Evolutionary conservation across 2,329 filamentous ascomycete genomes (phyloP).

Genomic region (Colletotrichum plurivorum): DNA sequence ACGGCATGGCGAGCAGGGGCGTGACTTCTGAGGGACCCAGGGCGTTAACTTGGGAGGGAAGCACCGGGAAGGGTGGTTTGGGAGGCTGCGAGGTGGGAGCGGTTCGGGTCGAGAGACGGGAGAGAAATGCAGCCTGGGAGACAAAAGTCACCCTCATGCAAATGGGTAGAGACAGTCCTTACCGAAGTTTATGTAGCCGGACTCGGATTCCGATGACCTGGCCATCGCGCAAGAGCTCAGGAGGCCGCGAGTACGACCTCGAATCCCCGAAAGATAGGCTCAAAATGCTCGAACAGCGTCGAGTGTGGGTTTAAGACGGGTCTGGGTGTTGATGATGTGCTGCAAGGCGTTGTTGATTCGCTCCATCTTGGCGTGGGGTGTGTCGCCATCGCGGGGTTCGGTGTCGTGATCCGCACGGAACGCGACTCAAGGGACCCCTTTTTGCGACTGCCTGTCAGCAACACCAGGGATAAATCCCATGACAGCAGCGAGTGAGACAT

Average conservation of each 20-base stretch:
- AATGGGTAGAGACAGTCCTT: not conserved
- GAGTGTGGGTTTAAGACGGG: conserved; percentile 15
- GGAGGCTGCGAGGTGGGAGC: not conserved
- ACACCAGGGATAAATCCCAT: not conserved
- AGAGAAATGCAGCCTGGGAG: not conserved
- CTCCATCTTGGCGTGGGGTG: conserved; percentile 34
- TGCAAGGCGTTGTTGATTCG: conserved; percentile 35
- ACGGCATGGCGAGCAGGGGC: conserved; percentile 35
- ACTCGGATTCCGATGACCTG: conserved; percentile 26
- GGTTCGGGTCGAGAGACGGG: too few relatives aligned
- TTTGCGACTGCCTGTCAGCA: not conserved
- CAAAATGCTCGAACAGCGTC: conserved; percentile 3
- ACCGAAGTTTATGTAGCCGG: conserved; percentile 34
- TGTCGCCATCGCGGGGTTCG: conserved; percentile 40
- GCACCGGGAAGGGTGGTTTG: not conserved
- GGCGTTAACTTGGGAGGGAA: conserved; percentile 4
- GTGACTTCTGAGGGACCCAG: conserved; percentile 32
- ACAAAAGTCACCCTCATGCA: not conserved
- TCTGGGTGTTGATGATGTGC: conserved; percentile 31
- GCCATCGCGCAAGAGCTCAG: conserved; percentile 31
- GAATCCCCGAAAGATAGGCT: not conserved
- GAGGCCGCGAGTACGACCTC: conserved; percentile 13
- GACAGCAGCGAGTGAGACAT: not conserved
- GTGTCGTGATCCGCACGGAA: conserved; percentile 35
- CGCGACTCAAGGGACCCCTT: conserved; percentile 14